Conservation (phyloP, 305 asterid genomes). For the Fraxinus albicans region DNA sequence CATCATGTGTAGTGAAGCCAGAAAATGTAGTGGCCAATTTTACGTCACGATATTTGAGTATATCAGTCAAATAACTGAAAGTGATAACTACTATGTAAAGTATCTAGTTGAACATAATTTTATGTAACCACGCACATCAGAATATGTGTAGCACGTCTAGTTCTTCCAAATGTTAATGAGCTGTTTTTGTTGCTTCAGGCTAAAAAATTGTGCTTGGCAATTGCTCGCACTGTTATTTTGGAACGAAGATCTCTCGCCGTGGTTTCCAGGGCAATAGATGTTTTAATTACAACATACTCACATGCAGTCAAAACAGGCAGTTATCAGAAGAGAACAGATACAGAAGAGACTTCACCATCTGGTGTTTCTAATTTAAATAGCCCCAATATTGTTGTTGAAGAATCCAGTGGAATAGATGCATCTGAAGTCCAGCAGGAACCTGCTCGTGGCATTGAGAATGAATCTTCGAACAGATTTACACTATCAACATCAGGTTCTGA, state of each 20-base stretch:
- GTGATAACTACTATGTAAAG: slow-evolving; percentile 5
- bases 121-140: neutral
- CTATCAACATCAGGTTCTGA: slow-evolving; percentile 57
- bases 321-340: slow-evolving; percentile 50
- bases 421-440: slow-evolving; percentile 44
- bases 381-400: slow-evolving; percentile 32
- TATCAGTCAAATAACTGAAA: neutral
- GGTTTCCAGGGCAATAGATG: slow-evolving; percentile 71
- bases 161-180: neutral
- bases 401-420: slow-evolving; percentile 36
- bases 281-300: slow-evolving; percentile 61
- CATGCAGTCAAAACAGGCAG: slow-evolving; percentile 73
- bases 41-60: neutral
- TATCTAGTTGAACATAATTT: slow-evolving; percentile 18
- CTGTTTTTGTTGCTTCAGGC: slow-evolving; percentile 57
- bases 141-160: neutral
- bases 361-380: slow-evolving; percentile 43
- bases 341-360: slow-evolving; percentile 51
- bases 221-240: slow-evolving; percentile 62
- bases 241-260: slow-evolving; percentile 82
- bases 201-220: slow-evolving; percentile 67
- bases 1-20: slow-evolving; percentile 14
- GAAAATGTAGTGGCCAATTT: slow-evolving; percentile 6
- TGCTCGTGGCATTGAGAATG: slow-evolving; percentile 35
- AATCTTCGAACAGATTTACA: slow-evolving; percentile 33